Evolutionary conservation across 2,329 filamentous ascomycete species (phyloP).

Genomic region (Clarireedia sp.): DNA sequence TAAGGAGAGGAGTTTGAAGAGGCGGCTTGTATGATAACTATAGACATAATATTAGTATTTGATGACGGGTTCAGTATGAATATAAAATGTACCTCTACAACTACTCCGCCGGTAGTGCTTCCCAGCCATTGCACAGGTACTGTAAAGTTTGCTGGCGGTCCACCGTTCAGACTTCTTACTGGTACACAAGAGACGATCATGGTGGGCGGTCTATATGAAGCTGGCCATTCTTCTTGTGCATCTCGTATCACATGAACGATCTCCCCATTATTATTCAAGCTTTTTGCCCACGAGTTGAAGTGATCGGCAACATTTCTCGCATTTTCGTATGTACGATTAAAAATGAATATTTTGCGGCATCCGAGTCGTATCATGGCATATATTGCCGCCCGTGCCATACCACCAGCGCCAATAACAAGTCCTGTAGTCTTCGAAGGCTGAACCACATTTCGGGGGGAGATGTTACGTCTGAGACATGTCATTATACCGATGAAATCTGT

Average conservation of each 20-base stretch:
- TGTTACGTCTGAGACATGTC: constrained; percentile 61
- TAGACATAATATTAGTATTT: not conserved
- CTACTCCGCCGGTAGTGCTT: constrained; percentile 67
- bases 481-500: constrained; percentile 77
- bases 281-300: constrained; percentile 46
- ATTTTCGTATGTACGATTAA: constrained; percentile 59
- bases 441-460: constrained; percentile 64
- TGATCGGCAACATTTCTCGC: constrained; percentile 61
- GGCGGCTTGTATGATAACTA: constrained; percentile 59
- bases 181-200: constrained; percentile 73
- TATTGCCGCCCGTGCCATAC: constrained; percentile 71
- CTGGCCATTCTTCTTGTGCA: constrained; percentile 56
- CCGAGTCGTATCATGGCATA: constrained; percentile 74
- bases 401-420: constrained; percentile 57
- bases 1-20: constrained; percentile 61
- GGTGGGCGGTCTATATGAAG: constrained; percentile 54
- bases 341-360: constrained; percentile 66
- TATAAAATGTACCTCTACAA: constrained; percentile 46
- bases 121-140: constrained; percentile 62
- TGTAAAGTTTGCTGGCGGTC: constrained; percentile 60
- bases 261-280: constrained; percentile 23
- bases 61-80: not conserved
- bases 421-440: constrained; percentile 39
- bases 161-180: constrained; percentile 56
- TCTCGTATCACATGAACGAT: constrained; percentile 45